A percentile compares a stretch with the other conserved stretches of the same genome.
These are phyloP conservation scores for Zymoseptoria pseudotritici DNA, from an alignment of 2,329 filamentous ascomycete species.

Conservation along the genomic window DNA sequence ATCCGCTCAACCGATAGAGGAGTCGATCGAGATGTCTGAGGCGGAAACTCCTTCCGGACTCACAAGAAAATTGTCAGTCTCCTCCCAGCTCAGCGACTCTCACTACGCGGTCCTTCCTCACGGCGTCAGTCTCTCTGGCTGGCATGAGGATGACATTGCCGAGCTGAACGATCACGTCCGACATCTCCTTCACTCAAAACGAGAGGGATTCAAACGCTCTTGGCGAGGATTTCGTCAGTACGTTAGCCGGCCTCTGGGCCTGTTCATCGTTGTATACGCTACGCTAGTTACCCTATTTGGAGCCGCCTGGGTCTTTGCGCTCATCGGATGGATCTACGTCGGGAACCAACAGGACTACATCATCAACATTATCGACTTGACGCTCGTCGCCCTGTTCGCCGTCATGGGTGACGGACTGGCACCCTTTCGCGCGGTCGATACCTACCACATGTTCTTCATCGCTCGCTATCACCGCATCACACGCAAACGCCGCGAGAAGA, in stretches of 20 bases:
- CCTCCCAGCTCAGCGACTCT: constrained; percentile 59
- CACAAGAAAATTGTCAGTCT: constrained; percentile 46
- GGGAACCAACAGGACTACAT: constrained; percentile 60
- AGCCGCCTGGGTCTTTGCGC: constrained; percentile 80
- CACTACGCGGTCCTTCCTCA: constrained; percentile 76
- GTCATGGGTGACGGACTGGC: constrained; percentile 56
- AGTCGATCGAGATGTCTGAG: neutral
- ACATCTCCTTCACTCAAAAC: constrained; percentile 76
- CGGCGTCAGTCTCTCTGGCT: constrained; percentile 63
- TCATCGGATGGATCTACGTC: constrained; percentile 82
- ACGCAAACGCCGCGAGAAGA: constrained; percentile 53
- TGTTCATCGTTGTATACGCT: constrained; percentile 77
- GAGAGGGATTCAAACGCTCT: constrained; percentile 69
- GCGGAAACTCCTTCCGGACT: neutral
- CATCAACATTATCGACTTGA: constrained; percentile 48
- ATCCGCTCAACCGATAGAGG: neutral
- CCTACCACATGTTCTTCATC: constrained; percentile 81
- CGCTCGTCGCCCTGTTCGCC: constrained; percentile 56
- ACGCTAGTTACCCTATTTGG: constrained; percentile 77
- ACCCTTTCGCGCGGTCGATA: constrained; percentile 70
- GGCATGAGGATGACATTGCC: constrained; percentile 65
- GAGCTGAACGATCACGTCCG: constrained; percentile 80
- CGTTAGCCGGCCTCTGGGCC: constrained; percentile 64
- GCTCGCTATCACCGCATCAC: constrained; percentile 62
- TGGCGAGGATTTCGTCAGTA: constrained; percentile 79